A percentile compares a stretch with the other conserved stretches of the same genome.
Conservation (phyloP, 2,329 filamentous ascomycete species). For the Whalleya microplaca region DNA sequence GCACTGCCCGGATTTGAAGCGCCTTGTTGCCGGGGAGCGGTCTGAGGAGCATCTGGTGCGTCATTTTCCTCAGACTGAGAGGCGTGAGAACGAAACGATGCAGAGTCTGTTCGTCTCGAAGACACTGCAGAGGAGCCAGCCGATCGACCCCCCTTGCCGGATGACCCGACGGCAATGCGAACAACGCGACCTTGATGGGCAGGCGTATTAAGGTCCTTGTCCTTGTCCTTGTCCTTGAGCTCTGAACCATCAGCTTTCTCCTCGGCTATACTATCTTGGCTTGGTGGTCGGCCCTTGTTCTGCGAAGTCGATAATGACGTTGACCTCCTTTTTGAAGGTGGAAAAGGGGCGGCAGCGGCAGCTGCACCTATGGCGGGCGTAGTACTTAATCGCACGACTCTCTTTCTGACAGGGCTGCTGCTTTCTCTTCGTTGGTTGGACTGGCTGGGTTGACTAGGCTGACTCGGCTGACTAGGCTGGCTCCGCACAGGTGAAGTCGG, state of each 20-base stretch:
- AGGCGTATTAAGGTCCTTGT: conserved; percentile 56
- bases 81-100: conserved; percentile 39
- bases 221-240: conserved; percentile 27
- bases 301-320: conserved; percentile 50
- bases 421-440: conserved; percentile 43
- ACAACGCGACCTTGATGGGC: conserved; percentile 56
- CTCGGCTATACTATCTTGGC: conserved; percentile 46
- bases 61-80: conserved; percentile 46
- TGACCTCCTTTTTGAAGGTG: conserved; percentile 51
- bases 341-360: conserved; percentile 27
- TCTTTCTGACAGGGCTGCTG: conserved; percentile 57
- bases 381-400: conserved; percentile 61
- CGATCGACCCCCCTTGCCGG: conserved; percentile 46
- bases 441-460: conserved; percentile 39
- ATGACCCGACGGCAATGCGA: conserved; percentile 58
- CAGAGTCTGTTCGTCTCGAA: conserved; percentile 38
- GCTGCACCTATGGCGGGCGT: conserved; percentile 45
- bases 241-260: conserved; percentile 42
- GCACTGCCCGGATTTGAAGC: conserved; percentile 55
- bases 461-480: conserved; percentile 33
- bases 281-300: conserved; percentile 43
- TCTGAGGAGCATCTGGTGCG: conserved; percentile 52
- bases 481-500: conserved; percentile 50
- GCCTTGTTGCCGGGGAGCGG: conserved; percentile 51
- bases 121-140: conserved; percentile 42